These are phyloP conservation scores for Pestalotiopsis sp. DNA, from an alignment of 2,329 filamentous ascomycete genomes.

Conservation along the genomic window DNA sequence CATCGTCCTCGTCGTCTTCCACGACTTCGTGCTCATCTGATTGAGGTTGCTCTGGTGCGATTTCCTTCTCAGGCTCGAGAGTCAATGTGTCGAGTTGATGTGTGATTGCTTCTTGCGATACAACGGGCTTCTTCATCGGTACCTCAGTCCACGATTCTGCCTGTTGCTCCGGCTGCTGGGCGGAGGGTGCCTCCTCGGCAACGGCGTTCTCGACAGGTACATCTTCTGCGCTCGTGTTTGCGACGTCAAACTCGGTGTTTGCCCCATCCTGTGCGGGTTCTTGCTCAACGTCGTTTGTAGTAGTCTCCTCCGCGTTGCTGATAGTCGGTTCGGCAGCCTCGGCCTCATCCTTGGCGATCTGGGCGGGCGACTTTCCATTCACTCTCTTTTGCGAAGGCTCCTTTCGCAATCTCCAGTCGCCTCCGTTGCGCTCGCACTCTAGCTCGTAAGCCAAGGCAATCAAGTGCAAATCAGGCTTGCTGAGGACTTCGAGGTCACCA, in stretches of 20 bases:
- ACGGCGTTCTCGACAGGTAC: neutral
- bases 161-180: neutral
- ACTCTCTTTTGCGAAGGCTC: slow-evolving; percentile 77
- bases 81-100: slow-evolving; percentile 11
- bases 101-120: slow-evolving; percentile 12
- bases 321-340: neutral
- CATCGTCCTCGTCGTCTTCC: slow-evolving; percentile 40
- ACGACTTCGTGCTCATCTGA: slow-evolving; percentile 25
- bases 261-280: neutral
- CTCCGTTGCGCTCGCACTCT: slow-evolving; percentile 89
- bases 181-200: too few species aligned
- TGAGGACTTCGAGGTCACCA: slow-evolving; percentile 86
- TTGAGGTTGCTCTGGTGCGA: slow-evolving; percentile 9
- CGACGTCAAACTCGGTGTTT: slow-evolving; percentile 39
- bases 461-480: slow-evolving; percentile 85
- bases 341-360: slow-evolving; percentile 41
- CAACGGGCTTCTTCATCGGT: neutral
- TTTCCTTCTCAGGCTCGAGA: slow-evolving; percentile 21
- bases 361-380: slow-evolving; percentile 67
- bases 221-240: neutral
- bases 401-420: slow-evolving; percentile 81
- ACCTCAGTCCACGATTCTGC: neutral
- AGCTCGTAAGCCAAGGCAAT: slow-evolving; percentile 90
- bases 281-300: neutral
- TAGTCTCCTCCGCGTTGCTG: neutral